Conservation (phyloP, 306 rosid species). For the Hippophae tibetana region DNA sequence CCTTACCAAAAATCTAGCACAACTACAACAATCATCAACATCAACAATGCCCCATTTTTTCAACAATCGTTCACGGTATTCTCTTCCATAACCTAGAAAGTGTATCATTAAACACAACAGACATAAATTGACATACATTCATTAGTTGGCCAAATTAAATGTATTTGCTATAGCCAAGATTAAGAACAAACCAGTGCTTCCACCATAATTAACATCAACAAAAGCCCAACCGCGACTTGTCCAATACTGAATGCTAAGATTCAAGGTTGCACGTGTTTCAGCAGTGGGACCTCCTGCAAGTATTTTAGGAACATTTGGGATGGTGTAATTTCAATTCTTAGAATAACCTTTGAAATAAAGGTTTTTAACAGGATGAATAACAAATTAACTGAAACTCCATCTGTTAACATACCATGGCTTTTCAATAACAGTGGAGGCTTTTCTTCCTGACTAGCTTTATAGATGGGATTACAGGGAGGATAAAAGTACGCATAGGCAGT, state of each 20-base stretch:
- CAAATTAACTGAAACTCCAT: neutral
- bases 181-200: conserved; percentile 88
- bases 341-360: too few species aligned
- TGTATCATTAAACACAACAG: neutral
- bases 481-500: conserved; percentile 87
- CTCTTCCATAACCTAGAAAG: conserved; percentile 80
- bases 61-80: conserved; percentile 80
- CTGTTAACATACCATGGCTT: conserved; percentile 68
- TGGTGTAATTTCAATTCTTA: too few species aligned
- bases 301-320: conserved; percentile 7
- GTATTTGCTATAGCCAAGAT: neutral
- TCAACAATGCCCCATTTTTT: conserved; percentile 93
- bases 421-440: conserved; percentile 77
- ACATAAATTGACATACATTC: neutral
- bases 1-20: conserved; percentile 93
- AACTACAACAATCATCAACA: conserved; percentile 90
- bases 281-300: conserved; percentile 87
- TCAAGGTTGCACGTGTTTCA: conserved; percentile 67
- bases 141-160: neutral
- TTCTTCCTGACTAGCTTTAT: conserved; percentile 55
- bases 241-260: conserved; percentile 74
- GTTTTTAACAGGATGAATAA: neutral
- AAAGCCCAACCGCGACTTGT: conserved; percentile 95
- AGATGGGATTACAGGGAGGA: conserved; percentile 60
- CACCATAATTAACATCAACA: conserved; percentile 88